phyloP scores from a whole-genome alignment of 164 flowering plant species.

The Hamamelis virginiana region DNA sequence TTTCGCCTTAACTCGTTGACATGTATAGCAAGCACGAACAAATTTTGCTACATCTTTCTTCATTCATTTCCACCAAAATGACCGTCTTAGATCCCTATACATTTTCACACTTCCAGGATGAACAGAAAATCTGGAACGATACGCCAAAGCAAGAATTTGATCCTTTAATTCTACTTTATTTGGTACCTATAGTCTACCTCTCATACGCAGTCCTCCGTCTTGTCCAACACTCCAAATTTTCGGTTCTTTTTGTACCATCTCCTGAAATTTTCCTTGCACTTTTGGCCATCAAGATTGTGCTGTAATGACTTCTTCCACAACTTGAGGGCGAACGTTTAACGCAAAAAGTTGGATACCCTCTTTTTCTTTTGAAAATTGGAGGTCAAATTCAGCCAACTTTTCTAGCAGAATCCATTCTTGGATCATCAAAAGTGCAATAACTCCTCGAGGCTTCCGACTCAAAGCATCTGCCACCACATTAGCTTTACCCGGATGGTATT shows the following conservation, averaged over 20 bases:
- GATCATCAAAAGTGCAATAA: too few species aligned
- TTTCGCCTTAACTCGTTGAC: not conserved
- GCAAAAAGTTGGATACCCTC: too few species aligned
- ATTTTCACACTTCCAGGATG: not conserved
- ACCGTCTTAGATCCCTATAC: not conserved
- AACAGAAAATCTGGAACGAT: not conserved
- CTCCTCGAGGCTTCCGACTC: too few species aligned
- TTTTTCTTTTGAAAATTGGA: too few species aligned
- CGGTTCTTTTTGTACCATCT: too few species aligned
- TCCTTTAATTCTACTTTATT: not conserved
- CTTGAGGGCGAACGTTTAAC: too few species aligned
- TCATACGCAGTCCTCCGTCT: not conserved
- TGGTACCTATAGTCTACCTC: not conserved
- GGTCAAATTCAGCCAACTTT: too few species aligned
- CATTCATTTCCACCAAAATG: not conserved
- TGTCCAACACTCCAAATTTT: not conserved
- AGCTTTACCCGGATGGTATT: too few species aligned
- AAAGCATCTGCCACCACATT: slow-evolving; percentile 11
- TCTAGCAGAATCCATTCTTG: too few species aligned
- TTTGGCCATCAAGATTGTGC: too few species aligned
- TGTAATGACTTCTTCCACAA: too few species aligned
- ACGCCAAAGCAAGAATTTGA: slow-evolving; percentile 5
- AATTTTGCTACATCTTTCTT: not conserved
- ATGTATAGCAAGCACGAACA: not conserved
- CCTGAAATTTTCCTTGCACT: too few species aligned